Evolutionary conservation across 768 basidiomycete species (phyloP), one percentile per base, ranked within the genome.

Genomic region (Hirschioporus abietinus): DNA sequence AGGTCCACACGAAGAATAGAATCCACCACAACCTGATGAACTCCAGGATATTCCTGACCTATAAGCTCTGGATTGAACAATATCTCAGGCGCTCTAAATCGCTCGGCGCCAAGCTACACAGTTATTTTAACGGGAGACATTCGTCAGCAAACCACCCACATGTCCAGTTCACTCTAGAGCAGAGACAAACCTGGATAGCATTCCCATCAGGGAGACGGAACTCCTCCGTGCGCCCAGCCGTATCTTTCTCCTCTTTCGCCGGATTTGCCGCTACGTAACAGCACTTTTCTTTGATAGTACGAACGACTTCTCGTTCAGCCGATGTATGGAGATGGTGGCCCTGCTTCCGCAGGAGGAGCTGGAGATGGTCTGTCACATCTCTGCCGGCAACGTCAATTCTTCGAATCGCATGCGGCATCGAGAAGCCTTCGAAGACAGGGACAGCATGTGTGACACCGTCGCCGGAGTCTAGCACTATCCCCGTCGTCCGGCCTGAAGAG

Each of bases 381-480:
- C 96, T 96, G 76, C 97, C 97, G 42, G 97, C 97, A 18, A 99
- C 88, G 75, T 99, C 97, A 60, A 99, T 92, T 71, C 97, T 85
- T 58, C 95, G 88, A 70, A 99, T 96, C 57, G 97, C 96, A 75
- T 99, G 96, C 58, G 96, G 95, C 94, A 99, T 98, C 7, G 95
- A 96, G 81, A 99, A 99, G 0, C 97, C 97, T 74, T 99, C 97
- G 73, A 96, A 99, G 20, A 99, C 96, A 3, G 97, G 97, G 1
- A 99, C 97, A 17, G 97, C 94, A 69, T 99, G 97, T 25, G 97
- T 99, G 8, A 99, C 97, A 27, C 97, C 97, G 74, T 99, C 97
- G 12, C 97, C 97, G 6, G 96, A 99, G 75, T 99, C 97, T 23
- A 99, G 86, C 1, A 99, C 97, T 67, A 99, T 97, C n/a, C 97